A percentile compares a stretch with the other conserved stretches of the same genome.
phyloP scores from a whole-genome alignment of 306 rosid species.

The Fagus sylvatica region DNA sequence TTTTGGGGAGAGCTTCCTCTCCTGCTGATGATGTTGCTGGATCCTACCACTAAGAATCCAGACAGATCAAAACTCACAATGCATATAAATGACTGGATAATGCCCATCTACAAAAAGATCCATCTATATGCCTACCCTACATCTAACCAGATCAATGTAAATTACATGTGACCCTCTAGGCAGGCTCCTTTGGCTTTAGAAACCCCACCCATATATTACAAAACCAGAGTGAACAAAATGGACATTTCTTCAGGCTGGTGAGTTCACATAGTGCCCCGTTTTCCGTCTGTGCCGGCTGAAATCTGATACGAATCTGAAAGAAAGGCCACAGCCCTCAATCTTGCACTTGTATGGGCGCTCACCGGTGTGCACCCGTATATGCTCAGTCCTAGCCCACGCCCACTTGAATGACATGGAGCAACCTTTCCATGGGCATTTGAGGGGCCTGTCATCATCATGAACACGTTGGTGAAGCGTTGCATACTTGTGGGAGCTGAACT shows the following conservation, averaged over 20 bases:
- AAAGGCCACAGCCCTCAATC: slow-evolving; percentile 84
- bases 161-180: slow-evolving; percentile 28
- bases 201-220: slow-evolving; percentile 38
- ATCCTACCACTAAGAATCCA: slow-evolving; percentile 26
- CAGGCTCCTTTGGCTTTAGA: slow-evolving; percentile 26
- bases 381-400: slow-evolving; percentile 99
- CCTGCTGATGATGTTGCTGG: slow-evolving; percentile 22
- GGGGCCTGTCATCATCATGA: slow-evolving; percentile 87
- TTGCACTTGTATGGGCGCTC: slow-evolving; percentile 91
- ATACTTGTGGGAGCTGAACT: slow-evolving; percentile 90
- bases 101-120: slow-evolving; percentile 42
- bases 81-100: slow-evolving; percentile 38
- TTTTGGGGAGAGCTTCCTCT: slow-evolving; percentile 35
- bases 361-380: slow-evolving; percentile 91
- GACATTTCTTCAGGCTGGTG: slow-evolving; percentile 37
- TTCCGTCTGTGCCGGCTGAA: slow-evolving; percentile 92
- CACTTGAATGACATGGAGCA: slow-evolving; percentile 97
- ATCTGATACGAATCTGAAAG: slow-evolving; percentile 92
- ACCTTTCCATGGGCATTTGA: slow-evolving; percentile 98
- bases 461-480: slow-evolving; percentile 84
- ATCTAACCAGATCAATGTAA: slow-evolving; percentile 37
- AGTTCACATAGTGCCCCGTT: slow-evolving; percentile 76
- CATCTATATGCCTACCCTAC: slow-evolving; percentile 50
- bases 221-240: slow-evolving; percentile 17
- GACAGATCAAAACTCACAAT: slow-evolving; percentile 32